Base-by-base conservation (phyloP, 441 rosid species). In the Adansonia madagascariensis region DNA sequence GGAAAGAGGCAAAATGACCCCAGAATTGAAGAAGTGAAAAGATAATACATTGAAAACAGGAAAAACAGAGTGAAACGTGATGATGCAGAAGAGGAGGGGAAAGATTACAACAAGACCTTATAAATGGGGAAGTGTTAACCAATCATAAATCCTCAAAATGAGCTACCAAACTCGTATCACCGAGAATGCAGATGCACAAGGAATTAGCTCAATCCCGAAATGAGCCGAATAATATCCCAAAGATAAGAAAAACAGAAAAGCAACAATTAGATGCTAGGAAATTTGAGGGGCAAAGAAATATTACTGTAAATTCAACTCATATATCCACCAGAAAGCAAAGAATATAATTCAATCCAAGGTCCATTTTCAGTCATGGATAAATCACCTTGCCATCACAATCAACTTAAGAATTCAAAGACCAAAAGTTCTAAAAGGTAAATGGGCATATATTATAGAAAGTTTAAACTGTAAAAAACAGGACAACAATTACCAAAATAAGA, bases 311-410 rank as follows among this genome's bases (percentile, higher is more conserved):
- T 27, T 27, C 35, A 27, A 27, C 35, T 27, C 3, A 27, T 27
- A 5, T 35, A 17, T 55, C 70, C 59, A 60, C 31, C 43, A 31
- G 50, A 53, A 66, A 53, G 53, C 44, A 76, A 53, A 67, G 65
- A 53, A 49, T 10, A 20, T 56, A 60, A 22, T 74, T 61, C 72
- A 43, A 68, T 7, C 46, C 18, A 68, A 56, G 63, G 39, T 56
- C 22, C 52, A 20, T 66, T 67, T 67, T 59, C 56, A 59, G 18
- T 69, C 8, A 31, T 70, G 50, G 59, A 53, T 41, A 77, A 44
- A 59, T 63, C 22, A 64, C 46, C 39, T 17, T 64, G 12, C 20
- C 61, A 65, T 20, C 63, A 75, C 60, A 75, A 64, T 17, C 46
- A 47, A 75, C 52, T 52, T 6, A 10, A 11, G 18, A 69, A 47